These are phyloP conservation scores for Trichoderma parareesei DNA, from an alignment of 495 filamentous ascomycete species.

Conservation along the genomic window DNA sequence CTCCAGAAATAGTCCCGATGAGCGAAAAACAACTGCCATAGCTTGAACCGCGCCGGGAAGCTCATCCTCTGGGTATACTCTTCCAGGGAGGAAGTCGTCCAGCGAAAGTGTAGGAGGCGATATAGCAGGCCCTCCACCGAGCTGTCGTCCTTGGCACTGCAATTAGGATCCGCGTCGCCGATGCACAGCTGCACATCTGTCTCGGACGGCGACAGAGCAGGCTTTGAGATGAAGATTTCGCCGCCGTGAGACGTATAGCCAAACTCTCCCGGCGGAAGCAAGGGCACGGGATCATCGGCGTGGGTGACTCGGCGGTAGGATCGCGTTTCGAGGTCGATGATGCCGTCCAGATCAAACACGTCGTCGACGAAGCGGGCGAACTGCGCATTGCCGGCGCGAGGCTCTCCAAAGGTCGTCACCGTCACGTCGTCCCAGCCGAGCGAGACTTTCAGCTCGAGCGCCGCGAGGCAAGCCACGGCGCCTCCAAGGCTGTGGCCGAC, in stretches of 20 bases:
- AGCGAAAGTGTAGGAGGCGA: slow-evolving; percentile 7
- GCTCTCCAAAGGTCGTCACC: slow-evolving; percentile 92
- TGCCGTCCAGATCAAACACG: slow-evolving; percentile 47
- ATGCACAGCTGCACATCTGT: slow-evolving; percentile 63
- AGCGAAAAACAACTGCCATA: slow-evolving; percentile 89
- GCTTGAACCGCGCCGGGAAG: slow-evolving; percentile 42
- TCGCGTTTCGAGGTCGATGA: slow-evolving; percentile 18
- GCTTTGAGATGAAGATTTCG: slow-evolving; percentile 76
- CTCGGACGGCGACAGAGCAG: slow-evolving; percentile 53
- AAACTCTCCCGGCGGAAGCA: slow-evolving; percentile 79
- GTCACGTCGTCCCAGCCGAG: slow-evolving; percentile 53
- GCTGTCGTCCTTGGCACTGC: slow-evolving; percentile 51
- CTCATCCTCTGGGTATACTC: slow-evolving; percentile 16
- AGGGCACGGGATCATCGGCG: slow-evolving; percentile 75
- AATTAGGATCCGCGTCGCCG: slow-evolving; percentile 62
- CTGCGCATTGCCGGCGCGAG: slow-evolving; percentile 67
- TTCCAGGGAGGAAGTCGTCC: slow-evolving; percentile 38
- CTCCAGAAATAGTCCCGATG: slow-evolving; percentile 97
- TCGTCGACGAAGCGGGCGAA: slow-evolving; percentile 61
- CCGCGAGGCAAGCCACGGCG: slow-evolving; percentile 82
- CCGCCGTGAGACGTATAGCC: slow-evolving; percentile 77
- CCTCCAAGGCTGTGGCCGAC: slow-evolving; percentile 91
- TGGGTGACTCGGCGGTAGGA: slow-evolving; percentile 79
- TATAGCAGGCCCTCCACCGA: slow-evolving; percentile 16
- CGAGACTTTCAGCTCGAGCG: slow-evolving; percentile 54